Base-by-base conservation (phyloP, 1,284 basidiomycete species). In the Moesziomyces sp. region DNA sequence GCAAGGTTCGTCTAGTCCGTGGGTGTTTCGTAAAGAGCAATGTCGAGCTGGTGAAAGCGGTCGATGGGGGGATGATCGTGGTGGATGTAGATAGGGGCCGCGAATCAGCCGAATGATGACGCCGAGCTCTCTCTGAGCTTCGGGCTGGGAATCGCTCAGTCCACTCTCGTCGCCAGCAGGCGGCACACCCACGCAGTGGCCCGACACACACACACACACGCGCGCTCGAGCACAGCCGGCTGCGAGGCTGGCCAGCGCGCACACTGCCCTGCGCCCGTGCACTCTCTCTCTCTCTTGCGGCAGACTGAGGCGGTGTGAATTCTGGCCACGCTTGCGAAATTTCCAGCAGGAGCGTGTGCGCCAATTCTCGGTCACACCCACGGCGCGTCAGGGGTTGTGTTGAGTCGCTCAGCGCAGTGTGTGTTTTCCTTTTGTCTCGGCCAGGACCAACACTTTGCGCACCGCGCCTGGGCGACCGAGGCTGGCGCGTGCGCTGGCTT, bases 401-500 rank as follows among this genome's bases (percentile, higher is more conserved):
- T 35, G 35, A 16, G 0, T 35, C 1, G 35, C 35, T 13, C 16
- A 6, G 2, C 16, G 35, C 13, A 14, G 54, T 56, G 38, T 56
- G 38, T 44, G n/a, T 43, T 35, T 45, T 30, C 45, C 9, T 47
- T 44, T n/a, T 23, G n/a, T 56, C 30, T 26, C 38, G 38, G 11
- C 16, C 16, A 40, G 16, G 16, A 40, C 38, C 38, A 40, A 40
- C 38, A 40, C 38, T 30, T 18, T 56, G 40, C 19, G 38, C 46
- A 47, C 38, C 49, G 51, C 38, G 10, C 30, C 30, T 13, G 13
- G 30, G 14, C 24, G 16, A 16, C 11, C 14, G 9, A 42, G 30
- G n/a, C 19, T 45, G 46, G 55, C 38, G 46, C 48, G 54, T 56
- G 54, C 55, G 43, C 57, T 58, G 49, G 44, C 42, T 51, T 47